phyloP scores from a whole-genome alignment of 2,329 filamentous ascomycete species.

The Penicillium hesseltinei region DNA sequence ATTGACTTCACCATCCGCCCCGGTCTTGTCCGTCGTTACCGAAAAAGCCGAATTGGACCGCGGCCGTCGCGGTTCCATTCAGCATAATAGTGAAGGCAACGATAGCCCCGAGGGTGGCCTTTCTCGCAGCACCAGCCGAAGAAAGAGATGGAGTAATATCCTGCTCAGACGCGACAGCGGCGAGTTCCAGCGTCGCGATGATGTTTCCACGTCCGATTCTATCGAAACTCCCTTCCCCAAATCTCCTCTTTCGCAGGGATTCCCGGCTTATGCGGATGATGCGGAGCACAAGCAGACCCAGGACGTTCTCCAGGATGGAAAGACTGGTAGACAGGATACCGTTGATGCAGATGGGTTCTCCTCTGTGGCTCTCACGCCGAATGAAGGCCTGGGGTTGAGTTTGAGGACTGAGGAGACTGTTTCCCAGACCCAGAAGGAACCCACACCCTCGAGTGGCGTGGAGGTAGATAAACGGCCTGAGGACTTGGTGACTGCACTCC shows the following conservation, averaged over 20 bases:
- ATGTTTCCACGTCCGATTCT: slow-evolving; percentile 15
- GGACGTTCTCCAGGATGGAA: background rate
- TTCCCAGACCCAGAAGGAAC: background rate
- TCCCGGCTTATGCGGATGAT: slow-evolving; percentile 22
- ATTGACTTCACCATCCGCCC: slow-evolving; percentile 22
- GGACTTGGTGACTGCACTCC: slow-evolving; percentile 1
- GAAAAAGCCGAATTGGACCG: slow-evolving; percentile 31
- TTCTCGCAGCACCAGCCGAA: slow-evolving; percentile 33
- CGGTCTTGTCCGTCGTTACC: slow-evolving; percentile 21
- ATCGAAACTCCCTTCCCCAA: slow-evolving; percentile 27
- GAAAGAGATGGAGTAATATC: slow-evolving; percentile 41
- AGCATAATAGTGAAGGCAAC: slow-evolving; percentile 30
- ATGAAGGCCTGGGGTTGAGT: slow-evolving; percentile 16
- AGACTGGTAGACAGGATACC: background rate
- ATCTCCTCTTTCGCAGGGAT: slow-evolving; percentile 34
- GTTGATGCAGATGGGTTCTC: slow-evolving; percentile 21
- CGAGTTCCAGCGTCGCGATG: slow-evolving; percentile 29
- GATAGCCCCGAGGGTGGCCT: slow-evolving; percentile 16
- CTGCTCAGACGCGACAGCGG: slow-evolving; percentile 35
- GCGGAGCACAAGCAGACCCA: background rate
- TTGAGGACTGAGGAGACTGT: background rate
- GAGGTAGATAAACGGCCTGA: background rate
- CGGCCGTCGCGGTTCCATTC: slow-evolving; percentile 31
- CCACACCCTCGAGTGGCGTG: background rate
- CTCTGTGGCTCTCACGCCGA: slow-evolving; percentile 16